Percentiles rank a stretch among this genome's conserved stretches.
Evolutionary conservation across 106 monocot genomes (phyloP).

Genomic region (Dactylorhiza incarnata): DNA sequence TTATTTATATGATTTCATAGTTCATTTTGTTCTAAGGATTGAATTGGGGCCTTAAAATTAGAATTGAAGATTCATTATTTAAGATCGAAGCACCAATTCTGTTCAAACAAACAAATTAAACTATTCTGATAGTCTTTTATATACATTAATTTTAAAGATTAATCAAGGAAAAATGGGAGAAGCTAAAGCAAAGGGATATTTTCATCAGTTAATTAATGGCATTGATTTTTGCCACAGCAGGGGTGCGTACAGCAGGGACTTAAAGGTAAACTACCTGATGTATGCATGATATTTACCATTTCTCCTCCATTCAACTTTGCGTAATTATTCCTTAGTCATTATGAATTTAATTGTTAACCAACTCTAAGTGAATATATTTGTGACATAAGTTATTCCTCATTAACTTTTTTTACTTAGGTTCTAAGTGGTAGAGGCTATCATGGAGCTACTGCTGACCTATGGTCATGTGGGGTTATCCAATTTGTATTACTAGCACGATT

Average conservation of each 20-base stretch:
- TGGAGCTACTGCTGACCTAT: background rate
- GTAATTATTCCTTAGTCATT: too few species aligned
- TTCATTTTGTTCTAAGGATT: too few species aligned
- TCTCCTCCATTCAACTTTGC: too few species aligned
- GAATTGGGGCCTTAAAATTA: too few species aligned
- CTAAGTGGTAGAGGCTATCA: slow-evolving; percentile 65
- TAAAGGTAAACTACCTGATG: slow-evolving; percentile 37
- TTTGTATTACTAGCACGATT: too few species aligned
- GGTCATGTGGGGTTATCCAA: too few species aligned
- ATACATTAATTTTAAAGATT: too few species aligned
- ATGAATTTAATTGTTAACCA: background rate
- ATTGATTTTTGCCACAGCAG: slow-evolving; percentile 94
- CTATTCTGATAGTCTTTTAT: too few species aligned
- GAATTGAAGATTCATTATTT: slow-evolving; percentile 69
- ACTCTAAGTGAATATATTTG: background rate
- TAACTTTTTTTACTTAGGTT: slow-evolving; percentile 26
- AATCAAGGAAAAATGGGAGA: too few species aligned
- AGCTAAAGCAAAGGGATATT: slow-evolving; percentile 69
- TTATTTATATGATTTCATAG: too few species aligned
- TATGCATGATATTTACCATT: background rate
- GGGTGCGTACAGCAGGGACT: too few species aligned
- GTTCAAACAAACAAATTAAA: too few species aligned
- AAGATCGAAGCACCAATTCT: slow-evolving; percentile 65
- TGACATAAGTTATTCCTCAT: background rate
- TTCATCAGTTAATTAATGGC: slow-evolving; percentile 81